Conservation (phyloP, 805 yeast genomes). For the Tetrapisispora pingtungensis region DNA sequence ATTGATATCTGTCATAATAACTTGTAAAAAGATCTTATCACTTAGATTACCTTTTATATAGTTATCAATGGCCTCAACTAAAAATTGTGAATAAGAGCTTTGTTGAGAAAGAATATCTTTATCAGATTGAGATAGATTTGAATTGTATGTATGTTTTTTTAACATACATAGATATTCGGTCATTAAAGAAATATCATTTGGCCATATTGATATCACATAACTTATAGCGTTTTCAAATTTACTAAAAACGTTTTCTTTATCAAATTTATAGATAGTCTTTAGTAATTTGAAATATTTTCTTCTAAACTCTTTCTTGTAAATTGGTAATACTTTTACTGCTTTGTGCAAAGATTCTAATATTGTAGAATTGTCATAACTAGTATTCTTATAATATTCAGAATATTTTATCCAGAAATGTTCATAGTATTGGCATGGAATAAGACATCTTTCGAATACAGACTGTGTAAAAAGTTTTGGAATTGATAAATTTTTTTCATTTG, state of each 20-base stretch:
- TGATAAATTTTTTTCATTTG: constrained; percentile 20
- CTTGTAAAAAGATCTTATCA: constrained; percentile 19
- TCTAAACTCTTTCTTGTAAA: constrained; percentile 12
- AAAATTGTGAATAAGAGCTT: constrained; percentile 13
- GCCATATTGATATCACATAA: constrained; percentile 10
- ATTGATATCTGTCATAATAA: constrained; percentile 34
- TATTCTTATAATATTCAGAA: constrained; percentile 36
- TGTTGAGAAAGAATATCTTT: constrained; percentile 17
- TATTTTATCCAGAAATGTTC: constrained; percentile 64
- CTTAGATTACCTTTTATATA: constrained; percentile 18
- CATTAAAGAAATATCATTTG: constrained; percentile 12
- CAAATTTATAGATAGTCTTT: constrained; percentile 7
- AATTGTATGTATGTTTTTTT: constrained; percentile 16
- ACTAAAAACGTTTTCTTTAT: constrained; percentile 8
- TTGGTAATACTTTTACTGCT: constrained; percentile 39
- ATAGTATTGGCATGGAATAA: constrained; percentile 55
- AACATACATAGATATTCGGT: constrained; percentile 15
- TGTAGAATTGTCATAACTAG: constrained; percentile 14
- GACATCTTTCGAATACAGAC: constrained; percentile 58
- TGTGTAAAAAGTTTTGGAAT: constrained; percentile 28
- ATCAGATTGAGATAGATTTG: constrained; percentile 12
- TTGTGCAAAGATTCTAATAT: constrained; percentile 39
- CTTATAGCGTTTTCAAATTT: constrained; percentile 9
- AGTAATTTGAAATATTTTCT: constrained; percentile 13
- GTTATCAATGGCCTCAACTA: constrained; percentile 17